Conservation (phyloP, 176 grass and related monocot genomes). For the Zoysia japonica region DNA sequence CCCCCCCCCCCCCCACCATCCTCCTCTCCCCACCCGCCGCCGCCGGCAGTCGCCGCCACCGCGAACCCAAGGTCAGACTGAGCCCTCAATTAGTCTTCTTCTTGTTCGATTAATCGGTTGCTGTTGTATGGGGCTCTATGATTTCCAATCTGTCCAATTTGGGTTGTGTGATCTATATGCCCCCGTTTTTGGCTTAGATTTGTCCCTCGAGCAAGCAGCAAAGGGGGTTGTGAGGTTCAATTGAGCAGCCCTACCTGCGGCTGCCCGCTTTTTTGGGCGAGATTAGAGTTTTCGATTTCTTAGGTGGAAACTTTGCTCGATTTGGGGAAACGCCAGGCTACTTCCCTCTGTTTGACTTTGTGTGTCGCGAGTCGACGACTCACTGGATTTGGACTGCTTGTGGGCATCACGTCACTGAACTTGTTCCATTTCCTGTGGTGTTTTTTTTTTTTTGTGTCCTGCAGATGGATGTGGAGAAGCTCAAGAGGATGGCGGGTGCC, state of each 20-base stretch:
- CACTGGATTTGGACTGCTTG: not conserved
- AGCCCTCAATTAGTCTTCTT: not conserved
- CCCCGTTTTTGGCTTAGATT: slow-evolving; percentile 21
- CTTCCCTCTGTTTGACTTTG: not conserved
- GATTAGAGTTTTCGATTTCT: not conserved
- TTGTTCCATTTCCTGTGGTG: too few species aligned
- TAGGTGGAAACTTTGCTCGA: not conserved
- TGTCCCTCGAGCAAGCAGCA: not conserved
- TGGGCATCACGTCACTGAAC: not conserved
- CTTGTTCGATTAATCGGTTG: not conserved
- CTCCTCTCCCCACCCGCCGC: not conserved
- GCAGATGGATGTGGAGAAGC: slow-evolving; percentile 75
- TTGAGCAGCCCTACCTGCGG: not conserved
- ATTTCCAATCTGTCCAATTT: not conserved
- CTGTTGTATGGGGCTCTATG: not conserved
- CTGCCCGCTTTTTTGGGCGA: not conserved
- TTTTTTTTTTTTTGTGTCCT: not conserved
- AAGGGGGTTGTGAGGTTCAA: not conserved
- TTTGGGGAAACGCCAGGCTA: not conserved
- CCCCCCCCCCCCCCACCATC: not conserved
- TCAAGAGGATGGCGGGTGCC: slow-evolving; percentile 72
- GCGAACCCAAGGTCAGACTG: slow-evolving; percentile 30
- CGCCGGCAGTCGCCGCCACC: not conserved
- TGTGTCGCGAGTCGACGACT: not conserved
- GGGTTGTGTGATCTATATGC: not conserved